Conservation (phyloP, 2,329 filamentous ascomycete species). For the Westerdykella sp. region DNA sequence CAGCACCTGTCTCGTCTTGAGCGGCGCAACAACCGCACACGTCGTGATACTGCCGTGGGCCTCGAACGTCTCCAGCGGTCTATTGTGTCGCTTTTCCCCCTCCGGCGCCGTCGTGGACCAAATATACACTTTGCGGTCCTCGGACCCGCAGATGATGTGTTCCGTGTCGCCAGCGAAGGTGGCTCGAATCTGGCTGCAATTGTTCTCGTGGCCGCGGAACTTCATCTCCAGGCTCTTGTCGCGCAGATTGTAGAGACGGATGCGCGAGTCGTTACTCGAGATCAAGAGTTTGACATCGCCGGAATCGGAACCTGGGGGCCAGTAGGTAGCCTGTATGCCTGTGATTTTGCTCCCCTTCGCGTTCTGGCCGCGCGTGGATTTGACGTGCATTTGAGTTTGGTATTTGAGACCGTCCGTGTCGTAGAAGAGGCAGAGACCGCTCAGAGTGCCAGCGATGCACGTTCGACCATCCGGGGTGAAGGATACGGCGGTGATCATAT, state of each 20-base stretch:
- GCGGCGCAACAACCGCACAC: slow-evolving; percentile 78
- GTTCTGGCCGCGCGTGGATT: slow-evolving; percentile 85
- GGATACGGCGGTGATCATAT: slow-evolving; percentile 88
- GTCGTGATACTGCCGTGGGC: slow-evolving; percentile 86
- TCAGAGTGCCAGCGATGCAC: slow-evolving; percentile 81
- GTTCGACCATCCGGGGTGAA: slow-evolving; percentile 90
- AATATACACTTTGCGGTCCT: slow-evolving; percentile 83
- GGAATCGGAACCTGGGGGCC: slow-evolving; percentile 51
- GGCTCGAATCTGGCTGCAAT: slow-evolving; percentile 82
- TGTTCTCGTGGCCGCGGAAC: slow-evolving; percentile 85
- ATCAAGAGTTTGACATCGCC: slow-evolving; percentile 75
- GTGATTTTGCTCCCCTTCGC: slow-evolving; percentile 97
- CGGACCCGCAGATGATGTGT: slow-evolving; percentile 87
- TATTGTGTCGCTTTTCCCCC: slow-evolving; percentile 60
- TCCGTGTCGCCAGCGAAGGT: slow-evolving; percentile 79
- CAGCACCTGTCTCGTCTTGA: slow-evolving; percentile 68
- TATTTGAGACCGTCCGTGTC: slow-evolving; percentile 85
- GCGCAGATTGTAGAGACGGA: slow-evolving; percentile 81
- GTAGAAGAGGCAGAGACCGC: slow-evolving; percentile 81
- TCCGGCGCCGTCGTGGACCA: slow-evolving; percentile 67
- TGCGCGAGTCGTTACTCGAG: slow-evolving; percentile 89
- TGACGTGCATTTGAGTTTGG: slow-evolving; percentile 83
- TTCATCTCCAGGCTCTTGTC: slow-evolving; percentile 84
- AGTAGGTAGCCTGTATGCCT: slow-evolving; percentile 70
- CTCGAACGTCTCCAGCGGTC: slow-evolving; percentile 82